Percentiles rank a stretch among this genome's conserved stretches.
Evolutionary conservation across 805 yeast species (phyloP).

Genomic region (Isabelozyma heimii): DNA sequence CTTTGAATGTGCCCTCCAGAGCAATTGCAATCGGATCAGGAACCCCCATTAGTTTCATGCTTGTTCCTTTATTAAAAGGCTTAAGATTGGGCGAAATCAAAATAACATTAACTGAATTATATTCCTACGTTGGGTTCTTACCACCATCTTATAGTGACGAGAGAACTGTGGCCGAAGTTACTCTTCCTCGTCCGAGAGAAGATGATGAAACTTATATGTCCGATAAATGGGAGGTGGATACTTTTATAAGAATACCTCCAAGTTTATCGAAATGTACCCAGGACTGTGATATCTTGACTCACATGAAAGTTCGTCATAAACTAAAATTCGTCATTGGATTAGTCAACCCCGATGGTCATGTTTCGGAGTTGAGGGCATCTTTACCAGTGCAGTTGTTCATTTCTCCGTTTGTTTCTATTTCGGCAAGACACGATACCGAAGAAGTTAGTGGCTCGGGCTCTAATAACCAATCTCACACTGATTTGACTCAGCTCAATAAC

Average conservation of each 20-base stretch:
- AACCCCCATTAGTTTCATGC: constrained; percentile 62
- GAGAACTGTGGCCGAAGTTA: constrained; percentile 51
- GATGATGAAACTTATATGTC: constrained; percentile 44
- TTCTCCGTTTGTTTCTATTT: constrained; percentile 75
- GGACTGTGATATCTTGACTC: constrained; percentile 71
- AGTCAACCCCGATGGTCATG: constrained; percentile 87
- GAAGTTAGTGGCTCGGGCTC: constrained; percentile 4
- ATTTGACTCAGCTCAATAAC: constrained; percentile 43
- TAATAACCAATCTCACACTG: background rate
- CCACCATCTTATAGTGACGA: constrained; percentile 64
- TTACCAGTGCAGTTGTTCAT: constrained; percentile 77
- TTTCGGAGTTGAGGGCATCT: constrained; percentile 87
- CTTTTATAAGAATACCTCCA: constrained; percentile 64
- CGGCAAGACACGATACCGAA: constrained; percentile 40
- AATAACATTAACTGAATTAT: constrained; percentile 65
- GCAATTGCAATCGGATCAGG: constrained; percentile 89
- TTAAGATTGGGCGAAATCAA: constrained; percentile 72
- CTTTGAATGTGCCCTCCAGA: constrained; percentile 79
- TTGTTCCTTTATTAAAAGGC: constrained; percentile 83
- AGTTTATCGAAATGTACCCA: constrained; percentile 77
- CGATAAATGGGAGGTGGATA: constrained; percentile 70
- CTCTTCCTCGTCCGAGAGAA: constrained; percentile 39
- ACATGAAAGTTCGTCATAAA: constrained; percentile 85
- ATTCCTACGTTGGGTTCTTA: constrained; percentile 54
- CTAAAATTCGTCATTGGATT: constrained; percentile 77